A percentile compares a stretch with the other conserved stretches of the same genome.
Conservation (phyloP, 805 yeast species). For the Teunomyces tritomae region DNA sequence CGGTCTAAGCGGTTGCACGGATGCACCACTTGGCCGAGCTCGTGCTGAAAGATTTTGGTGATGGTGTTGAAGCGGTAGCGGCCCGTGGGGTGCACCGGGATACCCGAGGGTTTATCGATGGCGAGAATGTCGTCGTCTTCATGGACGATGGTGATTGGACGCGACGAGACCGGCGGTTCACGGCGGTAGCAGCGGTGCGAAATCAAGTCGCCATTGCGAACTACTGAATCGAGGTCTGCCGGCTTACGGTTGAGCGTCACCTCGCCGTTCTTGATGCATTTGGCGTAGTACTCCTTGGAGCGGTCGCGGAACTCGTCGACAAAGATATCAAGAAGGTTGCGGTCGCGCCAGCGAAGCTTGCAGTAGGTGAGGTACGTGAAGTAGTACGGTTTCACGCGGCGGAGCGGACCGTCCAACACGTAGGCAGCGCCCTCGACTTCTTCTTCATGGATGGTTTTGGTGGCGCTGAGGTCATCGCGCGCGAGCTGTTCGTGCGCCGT, state of each 20-base stretch:
- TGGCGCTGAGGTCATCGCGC: conserved; percentile 18
- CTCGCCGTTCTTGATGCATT: conserved; percentile 53
- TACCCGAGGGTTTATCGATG: conserved; percentile 90
- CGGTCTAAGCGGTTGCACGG: conserved; percentile 85
- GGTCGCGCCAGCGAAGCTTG: conserved; percentile 86
- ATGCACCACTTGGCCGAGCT: conserved; percentile 64
- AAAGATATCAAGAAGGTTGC: conserved; percentile 79
- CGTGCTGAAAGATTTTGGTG: conserved; percentile 73
- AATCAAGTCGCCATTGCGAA: conserved; percentile 80
- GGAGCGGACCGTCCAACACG: conserved; percentile 53
- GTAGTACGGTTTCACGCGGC: conserved; percentile 81
- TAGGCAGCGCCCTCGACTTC: conserved; percentile 60
- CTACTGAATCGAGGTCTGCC: conserved; percentile 61
- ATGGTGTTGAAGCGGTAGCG: conserved; percentile 71
- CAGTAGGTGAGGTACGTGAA: conserved; percentile 90
- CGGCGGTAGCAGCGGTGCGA: conserved; percentile 81
- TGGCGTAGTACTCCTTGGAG: conserved; percentile 60
- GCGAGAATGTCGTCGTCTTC: conserved; percentile 77
- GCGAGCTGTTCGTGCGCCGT: conserved; percentile 40
- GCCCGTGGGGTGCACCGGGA: conserved; percentile 97
- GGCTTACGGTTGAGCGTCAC: conserved; percentile 69
- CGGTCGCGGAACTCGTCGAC: conserved; percentile 81
- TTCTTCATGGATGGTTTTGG: conserved; percentile 48
- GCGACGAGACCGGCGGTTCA: conserved; percentile 77
- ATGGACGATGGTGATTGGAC: conserved; percentile 60